Percentiles rank a stretch among this genome's conserved stretches.
Conservation (phyloP, 2,329 filamentous ascomycete genomes). For the Pestalotiopsis sp. region DNA sequence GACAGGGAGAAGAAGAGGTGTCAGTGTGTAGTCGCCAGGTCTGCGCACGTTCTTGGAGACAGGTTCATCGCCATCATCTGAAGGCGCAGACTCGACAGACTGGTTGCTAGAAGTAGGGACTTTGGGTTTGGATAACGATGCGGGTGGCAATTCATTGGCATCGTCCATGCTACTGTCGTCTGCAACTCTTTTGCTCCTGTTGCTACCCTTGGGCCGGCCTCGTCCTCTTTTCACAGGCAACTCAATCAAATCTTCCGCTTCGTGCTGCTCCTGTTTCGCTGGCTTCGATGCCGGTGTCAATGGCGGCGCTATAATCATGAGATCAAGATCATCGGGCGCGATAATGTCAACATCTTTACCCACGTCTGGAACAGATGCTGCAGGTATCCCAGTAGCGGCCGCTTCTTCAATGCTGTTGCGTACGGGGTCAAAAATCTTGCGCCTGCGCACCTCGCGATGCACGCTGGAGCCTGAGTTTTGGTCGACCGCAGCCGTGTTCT, state of each 20-base stretch:
- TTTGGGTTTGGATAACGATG: background rate
- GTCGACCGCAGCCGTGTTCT: conserved; percentile 32
- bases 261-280: conserved; percentile 10
- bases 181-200: conserved; percentile 1
- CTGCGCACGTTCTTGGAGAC: conserved; percentile 42
- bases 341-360: background rate
- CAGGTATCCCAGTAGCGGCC: conserved; percentile 14
- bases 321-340: background rate
- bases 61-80: background rate
- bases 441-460: background rate
- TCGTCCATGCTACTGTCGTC: background rate
- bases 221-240: conserved; percentile 13
- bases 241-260: background rate
- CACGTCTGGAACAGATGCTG: background rate
- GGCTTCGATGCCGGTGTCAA: conserved; percentile 15
- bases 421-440: background rate
- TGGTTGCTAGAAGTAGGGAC: too few species aligned
- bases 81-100: background rate
- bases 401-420: background rate
- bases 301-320: conserved; percentile 18
- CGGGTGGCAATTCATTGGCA: background rate
- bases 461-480: conserved; percentile 20
- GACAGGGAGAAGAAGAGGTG: conserved; percentile 73
- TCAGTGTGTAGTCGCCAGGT: conserved; percentile 83
- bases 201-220: conserved; percentile 12